Evolutionary conservation across 495 filamentous ascomycete genomes (phyloP).

Genomic region (Tuber microsphaerosporum): DNA sequence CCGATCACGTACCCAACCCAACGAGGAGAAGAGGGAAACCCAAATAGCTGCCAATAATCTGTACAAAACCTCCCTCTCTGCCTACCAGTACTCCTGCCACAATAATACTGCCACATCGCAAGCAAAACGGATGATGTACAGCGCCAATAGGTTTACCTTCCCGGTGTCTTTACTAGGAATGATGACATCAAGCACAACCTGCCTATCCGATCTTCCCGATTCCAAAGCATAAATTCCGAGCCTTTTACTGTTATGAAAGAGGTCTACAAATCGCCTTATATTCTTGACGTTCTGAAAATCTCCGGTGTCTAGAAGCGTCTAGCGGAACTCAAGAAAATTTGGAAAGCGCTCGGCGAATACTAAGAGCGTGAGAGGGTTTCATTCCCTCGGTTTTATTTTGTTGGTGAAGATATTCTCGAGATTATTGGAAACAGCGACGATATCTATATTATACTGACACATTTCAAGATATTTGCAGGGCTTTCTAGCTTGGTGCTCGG

Average conservation of each 20-base stretch:
- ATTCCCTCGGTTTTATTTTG: constrained; percentile 98
- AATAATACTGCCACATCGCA: too few relatives aligned
- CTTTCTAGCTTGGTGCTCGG: constrained; percentile 80
- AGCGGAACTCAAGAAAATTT: too few relatives aligned
- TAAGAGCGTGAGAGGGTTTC: constrained; percentile 85
- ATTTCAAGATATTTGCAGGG: constrained; percentile 99
- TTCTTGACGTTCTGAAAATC: too few relatives aligned
- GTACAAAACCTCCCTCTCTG: too few relatives aligned
- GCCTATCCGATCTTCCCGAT: constrained; percentile 87
- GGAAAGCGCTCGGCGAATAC: too few relatives aligned
- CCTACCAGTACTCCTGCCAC: too few relatives aligned
- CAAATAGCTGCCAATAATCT: too few relatives aligned
- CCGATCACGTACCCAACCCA: too few relatives aligned
- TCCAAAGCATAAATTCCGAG: constrained; percentile 98
- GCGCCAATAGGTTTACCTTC: constrained; percentile 97
- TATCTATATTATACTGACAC: constrained; percentile 86
- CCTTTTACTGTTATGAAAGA: constrained; percentile 39
- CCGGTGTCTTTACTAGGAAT: constrained; percentile 96
- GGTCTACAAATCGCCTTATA: too few relatives aligned
- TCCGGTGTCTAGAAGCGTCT: too few relatives aligned
- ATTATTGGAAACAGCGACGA: constrained; percentile 99
- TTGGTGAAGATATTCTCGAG: constrained; percentile 93
- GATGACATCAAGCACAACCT: constrained; percentile 97
- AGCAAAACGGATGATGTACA: constrained; percentile 62
- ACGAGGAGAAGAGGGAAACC: too few relatives aligned